Percentiles rank a stretch among this genome's conserved stretches.
Evolutionary conservation across 73 alveolate species (phyloP).

Genomic region (Symbiodinium natans): DNA sequence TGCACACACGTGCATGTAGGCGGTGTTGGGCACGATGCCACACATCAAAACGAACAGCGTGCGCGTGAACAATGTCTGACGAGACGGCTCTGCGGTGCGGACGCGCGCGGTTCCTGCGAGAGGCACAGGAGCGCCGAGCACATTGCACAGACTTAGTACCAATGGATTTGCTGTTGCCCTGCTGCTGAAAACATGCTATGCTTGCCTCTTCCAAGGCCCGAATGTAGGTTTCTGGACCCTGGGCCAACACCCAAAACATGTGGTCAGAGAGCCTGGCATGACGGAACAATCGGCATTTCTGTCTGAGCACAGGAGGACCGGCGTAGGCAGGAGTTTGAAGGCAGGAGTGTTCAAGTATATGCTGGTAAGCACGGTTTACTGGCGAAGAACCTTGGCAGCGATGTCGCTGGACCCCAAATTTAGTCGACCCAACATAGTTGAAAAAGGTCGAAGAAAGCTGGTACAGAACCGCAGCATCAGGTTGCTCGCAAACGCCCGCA

Average conservation of each 20-base stretch:
- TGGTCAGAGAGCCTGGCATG: background rate
- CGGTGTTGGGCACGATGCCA: background rate
- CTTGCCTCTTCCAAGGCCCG: background rate
- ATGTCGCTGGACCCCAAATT: background rate
- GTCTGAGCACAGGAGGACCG: background rate
- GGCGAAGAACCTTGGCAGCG: constrained; percentile 17
- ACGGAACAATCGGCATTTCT: background rate
- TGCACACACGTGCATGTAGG: background rate
- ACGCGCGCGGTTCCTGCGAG: background rate
- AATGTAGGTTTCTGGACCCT: background rate
- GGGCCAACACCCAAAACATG: constrained; percentile 18
- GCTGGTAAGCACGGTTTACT: background rate
- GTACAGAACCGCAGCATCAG: background rate
- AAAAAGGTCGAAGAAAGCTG: background rate
- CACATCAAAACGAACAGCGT: background rate
- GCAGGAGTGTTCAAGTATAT: background rate
- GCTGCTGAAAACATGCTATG: constrained; percentile 9
- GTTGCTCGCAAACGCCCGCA: background rate
- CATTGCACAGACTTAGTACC: background rate
- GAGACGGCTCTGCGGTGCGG: background rate
- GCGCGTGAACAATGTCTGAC: background rate
- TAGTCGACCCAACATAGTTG: constrained; percentile 9
- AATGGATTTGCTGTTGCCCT: constrained; percentile 18
- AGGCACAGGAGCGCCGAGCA: constrained; percentile 1
- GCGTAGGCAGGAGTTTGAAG: background rate